phyloP scores from a whole-genome alignment of 345 rosid species.

The Salix caprea region DNA sequence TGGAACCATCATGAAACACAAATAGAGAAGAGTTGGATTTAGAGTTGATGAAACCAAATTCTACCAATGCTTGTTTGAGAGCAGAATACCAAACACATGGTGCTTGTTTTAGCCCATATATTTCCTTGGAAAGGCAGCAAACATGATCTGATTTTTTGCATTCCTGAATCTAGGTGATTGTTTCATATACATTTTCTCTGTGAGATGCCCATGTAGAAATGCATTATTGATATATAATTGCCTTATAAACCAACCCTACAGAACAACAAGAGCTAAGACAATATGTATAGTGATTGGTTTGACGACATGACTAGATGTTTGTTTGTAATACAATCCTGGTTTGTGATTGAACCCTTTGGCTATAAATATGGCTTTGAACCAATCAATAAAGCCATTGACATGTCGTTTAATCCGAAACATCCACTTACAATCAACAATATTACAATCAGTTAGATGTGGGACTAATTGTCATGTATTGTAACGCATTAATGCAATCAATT shows the following conservation, averaged over 20 bases:
- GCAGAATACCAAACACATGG: neutral
- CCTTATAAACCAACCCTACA: accelerated
- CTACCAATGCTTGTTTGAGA: accelerated
- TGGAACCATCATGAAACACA: neutral
- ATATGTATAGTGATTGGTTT: accelerated
- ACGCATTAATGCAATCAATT: neutral
- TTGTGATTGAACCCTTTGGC: neutral
- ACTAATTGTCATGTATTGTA: neutral
- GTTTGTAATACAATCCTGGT: neutral
- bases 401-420: accelerated
- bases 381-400: accelerated
- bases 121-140: neutral
- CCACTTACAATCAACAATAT: neutral
- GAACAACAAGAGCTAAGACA: neutral
- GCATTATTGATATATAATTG: neutral
- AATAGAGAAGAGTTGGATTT: neutral
- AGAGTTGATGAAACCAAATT: neutral
- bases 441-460: neutral
- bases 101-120: neutral
- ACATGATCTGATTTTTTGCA: neutral
- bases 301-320: accelerated
- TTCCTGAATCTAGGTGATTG: neutral
- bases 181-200: accelerated
- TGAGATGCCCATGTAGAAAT: neutral
- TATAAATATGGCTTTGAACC: accelerated